phyloP scores from a whole-genome alignment of 164 flowering plant species.

The Piper betle region DNA sequence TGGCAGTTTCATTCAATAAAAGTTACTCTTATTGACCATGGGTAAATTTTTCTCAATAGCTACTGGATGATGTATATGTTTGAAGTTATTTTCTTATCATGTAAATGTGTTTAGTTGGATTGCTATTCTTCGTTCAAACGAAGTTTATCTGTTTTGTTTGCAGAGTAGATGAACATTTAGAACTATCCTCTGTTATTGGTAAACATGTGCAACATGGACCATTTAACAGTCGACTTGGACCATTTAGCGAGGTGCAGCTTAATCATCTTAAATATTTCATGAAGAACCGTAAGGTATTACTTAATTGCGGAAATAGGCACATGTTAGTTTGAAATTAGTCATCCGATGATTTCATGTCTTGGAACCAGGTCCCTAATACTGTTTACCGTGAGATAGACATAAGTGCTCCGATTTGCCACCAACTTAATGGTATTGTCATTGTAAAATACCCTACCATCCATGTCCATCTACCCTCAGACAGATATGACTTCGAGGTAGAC shows the following conservation, averaged over 20 bases:
- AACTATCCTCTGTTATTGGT: slow-evolving; percentile 39
- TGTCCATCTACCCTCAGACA: slow-evolving; percentile 57
- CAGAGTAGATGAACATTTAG: slow-evolving; percentile 54
- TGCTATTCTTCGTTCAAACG: not conserved
- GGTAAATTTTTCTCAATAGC: slow-evolving; percentile 21
- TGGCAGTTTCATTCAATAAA: slow-evolving; percentile 81
- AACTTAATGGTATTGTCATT: slow-evolving; percentile 34
- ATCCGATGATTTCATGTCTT: not conserved
- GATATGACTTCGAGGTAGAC: slow-evolving; percentile 42
- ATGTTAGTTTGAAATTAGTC: not conserved
- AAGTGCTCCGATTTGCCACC: slow-evolving; percentile 34
- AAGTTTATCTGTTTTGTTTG: slow-evolving; percentile 6
- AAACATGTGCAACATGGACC: slow-evolving; percentile 66
- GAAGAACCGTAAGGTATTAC: slow-evolving; percentile 49
- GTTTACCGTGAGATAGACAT: slow-evolving; percentile 50
- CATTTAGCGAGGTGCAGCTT: slow-evolving; percentile 41
- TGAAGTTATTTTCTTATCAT: not conserved
- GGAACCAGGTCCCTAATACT: slow-evolving; percentile 47
- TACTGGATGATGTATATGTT: not conserved
- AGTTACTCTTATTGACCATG: slow-evolving; percentile 53
- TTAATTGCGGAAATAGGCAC: not conserved
- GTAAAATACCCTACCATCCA: slow-evolving; percentile 73
- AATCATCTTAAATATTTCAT: slow-evolving; percentile 57
- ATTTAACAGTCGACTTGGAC: slow-evolving; percentile 49
- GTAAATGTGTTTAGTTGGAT: not conserved